Evolutionary conservation across 176 grass and related monocot genomes (phyloP), one percentile per base, ranked within the genome.

Genomic region (Juncus inflexus): DNA sequence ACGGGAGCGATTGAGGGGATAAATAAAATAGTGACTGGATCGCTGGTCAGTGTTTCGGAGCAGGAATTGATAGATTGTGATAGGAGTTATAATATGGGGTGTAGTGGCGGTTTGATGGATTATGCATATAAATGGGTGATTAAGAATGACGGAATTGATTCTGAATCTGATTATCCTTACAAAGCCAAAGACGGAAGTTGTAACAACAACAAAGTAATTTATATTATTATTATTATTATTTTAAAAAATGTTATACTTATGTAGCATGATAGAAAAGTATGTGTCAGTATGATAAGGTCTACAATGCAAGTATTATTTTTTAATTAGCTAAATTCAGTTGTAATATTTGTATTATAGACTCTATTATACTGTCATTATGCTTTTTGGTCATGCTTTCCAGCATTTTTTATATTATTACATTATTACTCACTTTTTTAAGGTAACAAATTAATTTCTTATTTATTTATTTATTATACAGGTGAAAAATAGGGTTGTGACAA

Each of bases 1-100:
- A 91, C 87, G 76, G 92, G 87, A 66, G 87, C 92, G 51, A 91
- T 97, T 10, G 92, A 97, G 79, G 92, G 92, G 70, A 97, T 97
- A 77, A 97, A 97, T 58, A 88, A 97, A 73, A 91, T 97, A 55
- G 86, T 79, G 12, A 83, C 82, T 0, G 85, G 87, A 16, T 81
- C 87, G 53, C 85, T 97, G 9, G 57, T 84, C 12, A 97, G 87
- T 65, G 84, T 97, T 76, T 91, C 92, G 8, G 92, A 97, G 70
- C 92, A 91, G 70, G 84, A 97, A 61, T 77, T 91, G 57, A 50
- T 88, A 6, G 92, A 97, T 74, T 97, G 92, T 69, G 92, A 91
- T 60, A 79, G 69, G 64, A 83, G 73, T 39, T 97, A 97, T 62
- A 89, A 97, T 70, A 74, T 15, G 57, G 87, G 92, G 38, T 97